phyloP scores from a whole-genome alignment of 768 basidiomycete genomes.

The Hericium coralloides region DNA sequence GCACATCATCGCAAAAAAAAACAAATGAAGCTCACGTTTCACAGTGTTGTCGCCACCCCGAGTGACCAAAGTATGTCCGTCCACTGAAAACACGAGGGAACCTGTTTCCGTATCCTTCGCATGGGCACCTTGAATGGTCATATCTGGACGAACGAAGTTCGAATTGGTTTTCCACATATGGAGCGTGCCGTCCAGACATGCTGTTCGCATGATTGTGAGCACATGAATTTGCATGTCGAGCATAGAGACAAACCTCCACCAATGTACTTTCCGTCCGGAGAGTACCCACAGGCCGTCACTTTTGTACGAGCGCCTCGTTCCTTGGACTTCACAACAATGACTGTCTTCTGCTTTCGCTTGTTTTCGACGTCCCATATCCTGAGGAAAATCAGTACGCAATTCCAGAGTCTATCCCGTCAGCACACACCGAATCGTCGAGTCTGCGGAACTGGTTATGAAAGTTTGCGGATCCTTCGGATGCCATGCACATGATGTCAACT shows the following conservation, averaged over 20 bases:
- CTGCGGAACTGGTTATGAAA: constrained; percentile 92
- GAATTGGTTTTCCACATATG: constrained; percentile 90
- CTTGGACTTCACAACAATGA: constrained; percentile 95
- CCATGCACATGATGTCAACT: constrained; percentile 85
- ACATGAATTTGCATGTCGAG: background rate
- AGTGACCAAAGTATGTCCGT: constrained; percentile 77
- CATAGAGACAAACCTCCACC: constrained; percentile 62
- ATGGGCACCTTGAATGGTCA: constrained; percentile 83
- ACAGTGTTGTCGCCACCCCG: constrained; percentile 93
- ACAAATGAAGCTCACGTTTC: constrained; percentile 68
- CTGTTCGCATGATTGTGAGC: constrained; percentile 29
- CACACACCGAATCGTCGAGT: constrained; percentile 84
- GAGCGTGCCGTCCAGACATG: constrained; percentile 83
- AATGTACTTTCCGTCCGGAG: constrained; percentile 81
- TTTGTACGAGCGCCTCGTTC: constrained; percentile 92
- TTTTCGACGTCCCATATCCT: constrained; percentile 95
- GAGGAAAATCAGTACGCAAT: constrained; percentile 3
- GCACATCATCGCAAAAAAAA: background rate
- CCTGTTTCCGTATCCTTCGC: constrained; percentile 80
- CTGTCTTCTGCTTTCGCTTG: constrained; percentile 88
- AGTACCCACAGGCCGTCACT: constrained; percentile 81
- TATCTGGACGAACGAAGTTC: constrained; percentile 88
- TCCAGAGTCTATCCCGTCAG: background rate
- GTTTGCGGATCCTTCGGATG: constrained; percentile 78
- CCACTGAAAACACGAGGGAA: constrained; percentile 81